Conservation (phyloP, 495 filamentous ascomycete species). For the Tuber magnatum region DNA sequence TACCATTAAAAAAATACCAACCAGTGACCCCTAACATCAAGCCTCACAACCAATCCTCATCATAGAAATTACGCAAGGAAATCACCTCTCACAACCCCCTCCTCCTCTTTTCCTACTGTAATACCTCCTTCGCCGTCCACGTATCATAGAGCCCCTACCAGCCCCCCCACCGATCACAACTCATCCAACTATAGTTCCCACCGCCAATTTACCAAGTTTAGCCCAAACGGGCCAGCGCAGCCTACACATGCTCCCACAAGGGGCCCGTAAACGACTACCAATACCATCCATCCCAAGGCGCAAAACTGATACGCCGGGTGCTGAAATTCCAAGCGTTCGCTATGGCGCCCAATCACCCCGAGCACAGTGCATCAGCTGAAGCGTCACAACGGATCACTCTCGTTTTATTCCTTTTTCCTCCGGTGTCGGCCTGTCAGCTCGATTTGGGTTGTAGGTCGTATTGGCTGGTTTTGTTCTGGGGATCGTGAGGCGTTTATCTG, state of each 20-base stretch:
- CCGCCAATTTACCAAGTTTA: not conserved
- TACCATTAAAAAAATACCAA: not conserved
- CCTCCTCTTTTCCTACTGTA: not conserved
- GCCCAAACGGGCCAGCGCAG: not conserved
- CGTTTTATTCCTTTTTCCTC: not conserved
- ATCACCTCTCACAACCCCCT: not conserved
- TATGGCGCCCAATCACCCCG: not conserved
- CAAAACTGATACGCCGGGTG: not conserved
- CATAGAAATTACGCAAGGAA: not conserved
- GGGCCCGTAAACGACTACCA: not conserved
- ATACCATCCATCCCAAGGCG: not conserved
- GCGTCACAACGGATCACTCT: not conserved
- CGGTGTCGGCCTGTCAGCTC: not conserved
- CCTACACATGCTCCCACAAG: not conserved
- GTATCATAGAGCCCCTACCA: not conserved
- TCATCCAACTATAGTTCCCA: not conserved
- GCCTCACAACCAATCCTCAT: not conserved
- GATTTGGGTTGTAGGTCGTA: not conserved
- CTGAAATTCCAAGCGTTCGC: not conserved
- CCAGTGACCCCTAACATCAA: not conserved
- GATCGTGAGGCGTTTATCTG: not conserved
- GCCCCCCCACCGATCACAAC: not conserved
- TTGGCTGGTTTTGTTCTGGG: not conserved
- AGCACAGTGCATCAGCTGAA: not conserved
- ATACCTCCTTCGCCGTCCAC: not conserved